phyloP scores from a whole-genome alignment of 305 asterid species.

The Withania somnifera region DNA sequence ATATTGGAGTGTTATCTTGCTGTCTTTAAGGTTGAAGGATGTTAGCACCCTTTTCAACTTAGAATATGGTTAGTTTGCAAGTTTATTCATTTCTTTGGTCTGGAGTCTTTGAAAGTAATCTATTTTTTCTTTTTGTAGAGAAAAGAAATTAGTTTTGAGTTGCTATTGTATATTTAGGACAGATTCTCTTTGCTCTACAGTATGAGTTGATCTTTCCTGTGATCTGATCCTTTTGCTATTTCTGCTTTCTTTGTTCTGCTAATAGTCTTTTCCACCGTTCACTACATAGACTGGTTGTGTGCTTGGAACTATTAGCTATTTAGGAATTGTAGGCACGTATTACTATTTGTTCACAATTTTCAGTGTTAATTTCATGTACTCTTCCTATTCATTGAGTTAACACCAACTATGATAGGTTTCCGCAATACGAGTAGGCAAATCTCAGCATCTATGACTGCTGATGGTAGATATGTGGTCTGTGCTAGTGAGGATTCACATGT shows the following conservation, averaged over 20 bases:
- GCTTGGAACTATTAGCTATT: neutral
- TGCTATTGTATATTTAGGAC: too few relatives aligned
- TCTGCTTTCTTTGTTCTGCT: neutral
- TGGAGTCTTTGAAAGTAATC: too few relatives aligned
- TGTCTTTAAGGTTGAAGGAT: too few relatives aligned
- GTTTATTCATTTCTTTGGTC: too few relatives aligned
- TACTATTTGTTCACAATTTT: neutral
- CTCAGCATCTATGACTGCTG: slow-evolving; percentile 75
- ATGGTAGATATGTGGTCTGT: slow-evolving; percentile 72
- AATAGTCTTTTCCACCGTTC: neutral
- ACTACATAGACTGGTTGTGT: neutral
- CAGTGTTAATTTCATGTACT: neutral
- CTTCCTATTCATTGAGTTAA: neutral
- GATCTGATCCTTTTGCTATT: too few relatives aligned
- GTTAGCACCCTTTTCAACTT: too few relatives aligned
- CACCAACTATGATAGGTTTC: slow-evolving; percentile 42
- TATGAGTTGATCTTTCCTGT: too few relatives aligned
- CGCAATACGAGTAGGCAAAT: slow-evolving; percentile 88
- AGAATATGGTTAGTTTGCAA: too few relatives aligned
- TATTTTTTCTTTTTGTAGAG: too few relatives aligned
- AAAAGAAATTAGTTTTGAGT: too few relatives aligned
- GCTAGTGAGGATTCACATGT: slow-evolving; percentile 96
- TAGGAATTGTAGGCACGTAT: neutral
- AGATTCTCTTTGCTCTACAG: too few relatives aligned
- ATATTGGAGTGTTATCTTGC: neutral